Conservation (phyloP, 257 asterid genomes). For the Thymus quinquecostatus region DNA sequence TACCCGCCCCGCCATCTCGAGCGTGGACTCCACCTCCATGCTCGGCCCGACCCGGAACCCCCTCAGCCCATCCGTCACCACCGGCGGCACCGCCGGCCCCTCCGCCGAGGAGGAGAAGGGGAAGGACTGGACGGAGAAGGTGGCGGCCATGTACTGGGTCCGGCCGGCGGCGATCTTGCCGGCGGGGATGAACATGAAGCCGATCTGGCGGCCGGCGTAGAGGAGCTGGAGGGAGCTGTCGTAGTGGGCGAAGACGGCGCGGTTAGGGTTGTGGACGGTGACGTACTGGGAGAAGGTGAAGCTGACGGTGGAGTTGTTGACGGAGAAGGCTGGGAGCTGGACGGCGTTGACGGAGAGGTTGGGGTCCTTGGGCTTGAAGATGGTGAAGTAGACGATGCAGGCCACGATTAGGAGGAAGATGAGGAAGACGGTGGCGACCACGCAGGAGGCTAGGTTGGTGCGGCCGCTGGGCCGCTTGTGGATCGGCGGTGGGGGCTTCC, state of each 20-base stretch:
- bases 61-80: slow-evolving; percentile 49
- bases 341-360: slow-evolving; percentile 67
- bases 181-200: slow-evolving; percentile 91
- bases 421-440: slow-evolving; percentile 72
- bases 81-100: slow-evolving; percentile 42
- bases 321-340: slow-evolving; percentile 78
- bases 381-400: slow-evolving; percentile 66
- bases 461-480: slow-evolving; percentile 64
- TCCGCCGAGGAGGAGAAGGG: slow-evolving; percentile 42
- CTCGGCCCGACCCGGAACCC: slow-evolving; percentile 68
- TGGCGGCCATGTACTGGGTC: slow-evolving; percentile 80
- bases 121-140: slow-evolving; percentile 69
- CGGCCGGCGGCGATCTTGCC: slow-evolving; percentile 68
- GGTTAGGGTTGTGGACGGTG: slow-evolving; percentile 74
- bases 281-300: slow-evolving; percentile 84
- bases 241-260: slow-evolving; percentile 76
- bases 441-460: slow-evolving; percentile 78
- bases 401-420: slow-evolving; percentile 52
- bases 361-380: slow-evolving; percentile 75
- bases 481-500: slow-evolving; percentile 40
- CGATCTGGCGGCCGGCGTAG: slow-evolving; percentile 70
- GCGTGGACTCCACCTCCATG: slow-evolving; percentile 78
- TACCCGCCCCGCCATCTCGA: slow-evolving; percentile 85
- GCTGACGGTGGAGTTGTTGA: slow-evolving; percentile 60
- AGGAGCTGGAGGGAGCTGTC: slow-evolving; percentile 82